Conservation (phyloP, 73 alveolate species). For the Tetrahymena elliotti region DNA sequence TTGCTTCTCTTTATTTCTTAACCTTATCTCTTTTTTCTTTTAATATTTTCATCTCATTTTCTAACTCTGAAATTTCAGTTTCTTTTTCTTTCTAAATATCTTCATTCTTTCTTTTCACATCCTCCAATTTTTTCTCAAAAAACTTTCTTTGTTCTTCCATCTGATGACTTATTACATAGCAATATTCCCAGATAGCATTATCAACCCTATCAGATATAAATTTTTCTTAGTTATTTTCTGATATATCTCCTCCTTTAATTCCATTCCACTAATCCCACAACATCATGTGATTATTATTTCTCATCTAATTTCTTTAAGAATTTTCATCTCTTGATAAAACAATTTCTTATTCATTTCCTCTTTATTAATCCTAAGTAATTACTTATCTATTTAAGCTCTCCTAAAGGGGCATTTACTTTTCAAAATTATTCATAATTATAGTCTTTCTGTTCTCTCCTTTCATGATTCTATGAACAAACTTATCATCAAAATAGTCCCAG, state of each 20-base stretch:
- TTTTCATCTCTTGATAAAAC: neutral
- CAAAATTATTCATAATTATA: neutral
- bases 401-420: neutral
- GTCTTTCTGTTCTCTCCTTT: slow-evolving; percentile 36
- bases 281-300: slow-evolving; percentile 33
- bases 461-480: slow-evolving; percentile 82
- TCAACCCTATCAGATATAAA: slow-evolving; percentile 66
- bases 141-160: slow-evolving; percentile 72
- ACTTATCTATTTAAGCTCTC: slow-evolving; percentile 4
- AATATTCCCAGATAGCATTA: slow-evolving; percentile 70
- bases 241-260: slow-evolving; percentile 19
- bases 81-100: slow-evolving; percentile 43
- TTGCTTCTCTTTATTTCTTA: slow-evolving; percentile 48
- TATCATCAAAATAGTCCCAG: slow-evolving; percentile 83
- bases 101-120: slow-evolving; percentile 43
- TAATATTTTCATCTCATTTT: slow-evolving; percentile 34
- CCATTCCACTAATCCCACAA: slow-evolving; percentile 35
- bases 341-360: slow-evolving; percentile 1
- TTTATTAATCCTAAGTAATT: neutral
- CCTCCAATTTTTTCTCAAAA: slow-evolving; percentile 68
- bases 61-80: slow-evolving; percentile 38
- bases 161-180: slow-evolving; percentile 66
- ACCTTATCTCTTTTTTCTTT: slow-evolving; percentile 47
- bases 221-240: slow-evolving; percentile 26
- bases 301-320: slow-evolving; percentile 16